Evolutionary conservation across 495 filamentous ascomycete species (phyloP).

Genomic region (Tuber calosporum): DNA sequence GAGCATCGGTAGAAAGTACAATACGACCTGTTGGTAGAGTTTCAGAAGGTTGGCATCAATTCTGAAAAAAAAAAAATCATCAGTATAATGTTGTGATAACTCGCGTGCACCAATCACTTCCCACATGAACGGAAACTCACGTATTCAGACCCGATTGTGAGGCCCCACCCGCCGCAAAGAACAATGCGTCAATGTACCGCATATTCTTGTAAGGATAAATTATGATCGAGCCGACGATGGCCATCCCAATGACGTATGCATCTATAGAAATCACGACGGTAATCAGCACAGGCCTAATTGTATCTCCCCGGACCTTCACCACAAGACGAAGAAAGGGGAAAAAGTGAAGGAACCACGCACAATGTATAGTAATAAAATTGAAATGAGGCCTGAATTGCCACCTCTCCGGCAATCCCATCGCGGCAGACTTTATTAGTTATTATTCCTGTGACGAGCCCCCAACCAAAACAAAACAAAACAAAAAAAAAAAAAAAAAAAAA

Average conservation of each 20-base stretch:
- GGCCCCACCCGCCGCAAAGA: conserved; percentile 68
- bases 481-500: no score
- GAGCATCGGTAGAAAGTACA: conserved; percentile 65
- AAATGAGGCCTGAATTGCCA: conserved; percentile 52
- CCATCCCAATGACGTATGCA: conserved; percentile 65
- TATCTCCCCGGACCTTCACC: background rate
- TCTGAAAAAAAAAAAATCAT: conserved; percentile 38
- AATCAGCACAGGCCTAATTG: background rate
- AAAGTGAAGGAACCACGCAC: conserved; percentile 45
- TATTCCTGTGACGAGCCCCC: background rate
- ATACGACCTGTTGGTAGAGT: conserved; percentile 67
- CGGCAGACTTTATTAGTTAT: background rate
- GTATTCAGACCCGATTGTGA: conserved; percentile 93
- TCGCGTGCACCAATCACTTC: background rate
- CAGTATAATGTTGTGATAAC: conserved; percentile 13
- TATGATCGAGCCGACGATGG: conserved; percentile 65
- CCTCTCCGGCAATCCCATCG: conserved; percentile 19
- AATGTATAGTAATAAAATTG: conserved; percentile 82
- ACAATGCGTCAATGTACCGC: conserved; percentile 79
- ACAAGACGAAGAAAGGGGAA: conserved; percentile 5
- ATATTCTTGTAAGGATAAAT: conserved; percentile 57
- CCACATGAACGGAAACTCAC: conserved; percentile 37
- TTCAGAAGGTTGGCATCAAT: conserved; percentile 66
- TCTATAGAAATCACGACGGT: conserved; percentile 47
- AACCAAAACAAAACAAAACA: background rate